Percentiles rank a stretch among this genome's conserved stretches.
These are phyloP conservation scores for Nigrospora sphaerica DNA, from an alignment of 2,329 filamentous ascomycete genomes.

Conservation along the genomic window DNA sequence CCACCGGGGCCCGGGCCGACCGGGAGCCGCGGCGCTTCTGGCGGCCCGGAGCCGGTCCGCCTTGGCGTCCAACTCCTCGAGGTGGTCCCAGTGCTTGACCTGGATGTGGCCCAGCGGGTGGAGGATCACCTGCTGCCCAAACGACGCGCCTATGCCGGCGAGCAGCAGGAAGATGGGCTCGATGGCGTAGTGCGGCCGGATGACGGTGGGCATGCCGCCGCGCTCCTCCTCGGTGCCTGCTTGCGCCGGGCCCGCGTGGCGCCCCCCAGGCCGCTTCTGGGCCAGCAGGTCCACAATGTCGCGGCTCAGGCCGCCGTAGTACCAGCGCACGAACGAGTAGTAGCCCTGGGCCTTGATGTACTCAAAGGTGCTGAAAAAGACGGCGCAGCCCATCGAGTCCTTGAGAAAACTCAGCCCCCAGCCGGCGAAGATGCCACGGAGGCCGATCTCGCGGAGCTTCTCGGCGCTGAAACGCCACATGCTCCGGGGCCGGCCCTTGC, in stretches of 20 bases:
- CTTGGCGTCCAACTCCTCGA: slow-evolving; percentile 64
- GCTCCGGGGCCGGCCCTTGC: slow-evolving; percentile 41
- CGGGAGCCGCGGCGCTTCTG: slow-evolving; percentile 17
- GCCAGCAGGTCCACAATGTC: slow-evolving; percentile 44
- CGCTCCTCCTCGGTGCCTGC: slow-evolving; percentile 9
- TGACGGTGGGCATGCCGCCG: slow-evolving; percentile 34
- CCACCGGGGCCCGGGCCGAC: slow-evolving; percentile 30
- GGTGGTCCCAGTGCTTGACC: slow-evolving; percentile 63
- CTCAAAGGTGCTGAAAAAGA: slow-evolving; percentile 73
- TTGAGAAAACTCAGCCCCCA: slow-evolving; percentile 64
- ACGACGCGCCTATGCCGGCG: slow-evolving; percentile 61
- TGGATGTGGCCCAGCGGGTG: slow-evolving; percentile 67
- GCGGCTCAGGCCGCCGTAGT: slow-evolving; percentile 54
- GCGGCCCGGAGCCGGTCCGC: slow-evolving; percentile 36
- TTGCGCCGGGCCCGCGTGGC: neutral
- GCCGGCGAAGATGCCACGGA: slow-evolving; percentile 66
- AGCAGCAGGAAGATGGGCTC: slow-evolving; percentile 66
- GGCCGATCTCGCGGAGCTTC: slow-evolving; percentile 64
- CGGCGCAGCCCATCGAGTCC: slow-evolving; percentile 60
- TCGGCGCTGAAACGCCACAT: slow-evolving; percentile 67
- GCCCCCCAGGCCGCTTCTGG: slow-evolving; percentile 30
- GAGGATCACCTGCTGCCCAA: slow-evolving; percentile 62
- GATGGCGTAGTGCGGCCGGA: slow-evolving; percentile 67
- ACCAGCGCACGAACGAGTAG: slow-evolving; percentile 64
- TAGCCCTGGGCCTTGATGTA: slow-evolving; percentile 69